Conservation (phyloP, 2,329 filamentous ascomycete species). For the Apiospora phragmitis region DNA sequence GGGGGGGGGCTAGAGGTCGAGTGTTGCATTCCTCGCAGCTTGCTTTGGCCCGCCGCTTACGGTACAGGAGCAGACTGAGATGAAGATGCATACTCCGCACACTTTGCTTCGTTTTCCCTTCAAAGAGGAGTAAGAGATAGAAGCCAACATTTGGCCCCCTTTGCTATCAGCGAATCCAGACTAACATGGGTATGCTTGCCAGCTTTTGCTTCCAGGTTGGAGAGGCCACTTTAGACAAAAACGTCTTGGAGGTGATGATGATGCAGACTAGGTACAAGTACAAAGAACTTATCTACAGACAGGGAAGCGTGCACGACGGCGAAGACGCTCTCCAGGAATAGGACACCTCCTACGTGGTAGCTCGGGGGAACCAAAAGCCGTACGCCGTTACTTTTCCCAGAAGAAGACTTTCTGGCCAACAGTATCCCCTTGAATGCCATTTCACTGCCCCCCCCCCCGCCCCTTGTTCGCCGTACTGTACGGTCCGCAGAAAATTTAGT, state of each 20-base stretch:
- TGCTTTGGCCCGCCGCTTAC: background rate
- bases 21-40: background rate
- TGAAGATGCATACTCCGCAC: background rate
- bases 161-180: background rate
- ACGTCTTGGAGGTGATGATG: background rate
- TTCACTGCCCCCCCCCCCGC: no score
- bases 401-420: background rate
- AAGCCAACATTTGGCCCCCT: background rate
- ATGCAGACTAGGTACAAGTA: background rate
- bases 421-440: background rate
- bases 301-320: background rate
- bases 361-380: background rate
- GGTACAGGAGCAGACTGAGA: no score
- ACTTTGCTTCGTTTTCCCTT: background rate
- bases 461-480: no score
- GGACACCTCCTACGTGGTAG: background rate
- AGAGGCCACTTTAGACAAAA: background rate
- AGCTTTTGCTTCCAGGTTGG: background rate
- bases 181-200: background rate
- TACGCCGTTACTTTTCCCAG: background rate
- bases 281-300: background rate
- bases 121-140: background rate
- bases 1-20: background rate
- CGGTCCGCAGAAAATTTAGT: no score
- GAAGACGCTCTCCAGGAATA: background rate